Conservation (phyloP, 2,329 filamentous ascomycete species). For the Nakataea oryzae region DNA sequence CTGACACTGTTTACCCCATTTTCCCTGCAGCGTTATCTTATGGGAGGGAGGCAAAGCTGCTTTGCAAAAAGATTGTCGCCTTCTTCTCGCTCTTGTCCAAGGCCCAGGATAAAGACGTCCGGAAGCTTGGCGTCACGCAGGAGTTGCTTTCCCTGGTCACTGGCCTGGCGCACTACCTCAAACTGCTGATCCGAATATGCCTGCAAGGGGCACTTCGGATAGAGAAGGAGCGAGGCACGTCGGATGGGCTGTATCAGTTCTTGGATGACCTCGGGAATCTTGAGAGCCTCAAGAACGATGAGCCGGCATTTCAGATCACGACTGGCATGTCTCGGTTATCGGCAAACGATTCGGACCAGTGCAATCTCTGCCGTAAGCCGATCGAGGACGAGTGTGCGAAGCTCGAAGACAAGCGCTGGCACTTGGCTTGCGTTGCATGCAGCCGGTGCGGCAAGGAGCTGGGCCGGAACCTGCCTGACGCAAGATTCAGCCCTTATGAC, state of each 20-base stretch:
- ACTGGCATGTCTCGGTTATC: constrained; percentile 56
- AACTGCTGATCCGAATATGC: constrained; percentile 93
- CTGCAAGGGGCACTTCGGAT: constrained; percentile 86
- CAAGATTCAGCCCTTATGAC: constrained; percentile 58
- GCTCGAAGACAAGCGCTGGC: constrained; percentile 68
- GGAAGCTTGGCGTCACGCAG: constrained; percentile 91
- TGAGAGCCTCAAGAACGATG: constrained; percentile 64
- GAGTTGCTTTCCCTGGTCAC: constrained; percentile 97
- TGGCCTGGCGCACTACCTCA: constrained; percentile 91
- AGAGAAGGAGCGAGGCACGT: constrained; percentile 68
- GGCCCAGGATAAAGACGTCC: constrained; percentile 80
- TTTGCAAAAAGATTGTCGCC: constrained; percentile 99
- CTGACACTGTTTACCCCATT: not conserved
- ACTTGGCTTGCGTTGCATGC: constrained; percentile 74
- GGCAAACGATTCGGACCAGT: constrained; percentile 75
- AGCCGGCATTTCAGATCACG: constrained; percentile 50
- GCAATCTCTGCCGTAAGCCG: constrained; percentile 67
- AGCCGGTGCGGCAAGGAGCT: constrained; percentile 55
- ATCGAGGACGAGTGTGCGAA: constrained; percentile 91
- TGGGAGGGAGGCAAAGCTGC: constrained; percentile 87
- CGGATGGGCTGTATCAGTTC: constrained; percentile 71
- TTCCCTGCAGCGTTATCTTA: constrained; percentile 65
- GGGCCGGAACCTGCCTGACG: constrained; percentile 56
- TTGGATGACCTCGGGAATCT: constrained; percentile 75
- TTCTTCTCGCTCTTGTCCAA: constrained; percentile 95